These are phyloP conservation scores for Rubia tinctorum DNA, from an alignment of 305 asterid genomes.

Conservation along the genomic window DNA sequence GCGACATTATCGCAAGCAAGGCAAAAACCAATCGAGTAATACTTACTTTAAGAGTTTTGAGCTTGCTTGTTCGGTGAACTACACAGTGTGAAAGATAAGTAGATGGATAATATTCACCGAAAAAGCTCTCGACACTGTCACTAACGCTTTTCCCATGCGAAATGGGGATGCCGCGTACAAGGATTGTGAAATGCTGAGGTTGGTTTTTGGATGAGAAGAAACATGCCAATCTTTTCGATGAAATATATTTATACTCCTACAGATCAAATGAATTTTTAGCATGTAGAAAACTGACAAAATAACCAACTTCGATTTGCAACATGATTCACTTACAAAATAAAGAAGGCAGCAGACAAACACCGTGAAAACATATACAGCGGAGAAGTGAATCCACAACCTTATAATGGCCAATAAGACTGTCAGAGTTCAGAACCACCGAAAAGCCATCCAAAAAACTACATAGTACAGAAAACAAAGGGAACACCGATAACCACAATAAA, in stretches of 20 bases:
- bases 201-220: conserved; percentile 76
- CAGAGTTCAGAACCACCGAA: conserved; percentile 10
- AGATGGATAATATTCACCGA: conserved; percentile 69
- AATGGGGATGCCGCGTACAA: conserved; percentile 85
- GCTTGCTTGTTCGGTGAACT: conserved; percentile 71
- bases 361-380: conserved; percentile 80
- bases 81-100: conserved; percentile 87
- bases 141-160: conserved; percentile 58
- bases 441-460: not conserved
- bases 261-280: conserved; percentile 23
- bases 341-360: conserved; percentile 95
- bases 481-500: not conserved
- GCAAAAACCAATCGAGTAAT: conserved; percentile 9
- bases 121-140: conserved; percentile 75
- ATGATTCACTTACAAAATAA: conserved; percentile 63
- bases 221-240: conserved; percentile 62
- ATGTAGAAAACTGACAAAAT: conserved; percentile 11
- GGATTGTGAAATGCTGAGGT: conserved; percentile 74
- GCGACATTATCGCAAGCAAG: not conserved
- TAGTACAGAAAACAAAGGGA: not conserved
- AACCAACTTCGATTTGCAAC: conserved; percentile 10
- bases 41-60: conserved; percentile 77
- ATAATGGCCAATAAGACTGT: conserved; percentile 24
- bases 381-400: conserved; percentile 98
- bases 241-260: conserved; percentile 84